Evolutionary conservation across 2,329 filamentous ascomycete species (phyloP).

Genomic region (Fusarium pseudocircinatum): DNA sequence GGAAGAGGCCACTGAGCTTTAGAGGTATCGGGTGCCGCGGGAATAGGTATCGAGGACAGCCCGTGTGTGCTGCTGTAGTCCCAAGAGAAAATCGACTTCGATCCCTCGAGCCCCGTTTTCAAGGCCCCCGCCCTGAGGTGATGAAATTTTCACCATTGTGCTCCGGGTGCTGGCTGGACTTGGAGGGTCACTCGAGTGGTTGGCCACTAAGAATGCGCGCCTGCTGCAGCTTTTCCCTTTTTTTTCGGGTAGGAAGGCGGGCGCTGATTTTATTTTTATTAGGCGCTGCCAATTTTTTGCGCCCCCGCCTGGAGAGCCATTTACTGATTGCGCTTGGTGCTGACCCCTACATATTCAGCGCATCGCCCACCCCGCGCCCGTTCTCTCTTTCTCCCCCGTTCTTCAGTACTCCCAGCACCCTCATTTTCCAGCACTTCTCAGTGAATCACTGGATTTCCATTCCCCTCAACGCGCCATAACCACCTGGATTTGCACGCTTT

Average conservation of each 20-base stretch:
- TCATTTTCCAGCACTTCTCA: conserved; percentile 37
- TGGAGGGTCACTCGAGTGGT: conserved; percentile 15
- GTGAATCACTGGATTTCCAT: conserved; percentile 24
- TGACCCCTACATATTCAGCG: conserved; percentile 49
- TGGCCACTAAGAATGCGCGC: conserved; percentile 33
- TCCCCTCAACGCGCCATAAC: conserved; percentile 41
- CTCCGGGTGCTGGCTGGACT: conserved; percentile 15
- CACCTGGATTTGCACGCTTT: conserved; percentile 40
- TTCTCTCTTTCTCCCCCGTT: conserved; percentile 43
- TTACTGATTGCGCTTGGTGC: conserved; percentile 48
- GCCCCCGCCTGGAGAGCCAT: conserved; percentile 33
- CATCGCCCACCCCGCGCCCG: conserved; percentile 49
- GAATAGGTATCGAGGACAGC: neutral
- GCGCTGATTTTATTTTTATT: conserved; percentile 22
- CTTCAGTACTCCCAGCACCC: conserved; percentile 46
- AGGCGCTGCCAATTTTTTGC: conserved; percentile 31
- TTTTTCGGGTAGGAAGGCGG: conserved; percentile 16
- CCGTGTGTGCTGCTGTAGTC: conserved; percentile 12
- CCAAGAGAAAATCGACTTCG: neutral
- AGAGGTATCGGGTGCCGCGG: conserved; percentile 11
- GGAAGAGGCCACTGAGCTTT: neutral
- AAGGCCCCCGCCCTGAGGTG: conserved; percentile 27
- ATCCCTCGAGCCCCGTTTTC: conserved; percentile 29
- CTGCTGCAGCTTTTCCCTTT: conserved; percentile 40
- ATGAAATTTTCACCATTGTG: conserved; percentile 28